Base-by-base conservation (phyloP, 2,329 filamentous ascomycete genomes). In the Pyrenophora seminiperda region DNA sequence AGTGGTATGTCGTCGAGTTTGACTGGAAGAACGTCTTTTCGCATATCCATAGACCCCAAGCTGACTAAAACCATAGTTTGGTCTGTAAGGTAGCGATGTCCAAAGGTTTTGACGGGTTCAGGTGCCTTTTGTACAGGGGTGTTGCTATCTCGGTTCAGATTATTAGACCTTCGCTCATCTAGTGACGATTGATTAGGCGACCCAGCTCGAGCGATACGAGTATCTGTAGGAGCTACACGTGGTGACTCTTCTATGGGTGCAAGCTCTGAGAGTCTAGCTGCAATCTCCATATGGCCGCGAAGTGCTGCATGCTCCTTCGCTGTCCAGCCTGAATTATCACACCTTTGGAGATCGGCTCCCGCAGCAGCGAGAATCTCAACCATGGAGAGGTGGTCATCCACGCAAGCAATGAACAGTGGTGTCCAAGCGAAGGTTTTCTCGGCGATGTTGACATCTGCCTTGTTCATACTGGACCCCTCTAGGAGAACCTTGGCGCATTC, bases 361-460 rank as follows among this genome's bases (percentile, higher is more conserved):
- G 88, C 87, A 40, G 87, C 83, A 32, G 96, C 82, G 4, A 99
- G 79, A 18, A 94, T 78, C 65, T 91, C 82, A 0, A 89, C 89
- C 32, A 96, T 84, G 0, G 81, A 75, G 9, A 91, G 73, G 58
- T 91, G 88, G 0, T 93, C 93, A 66, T 99, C 92, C 2, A 97
- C 93, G 45, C 89, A 90, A 7, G 93, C 90, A 57, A 96, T 88
- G 67, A 96, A 94, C 10, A 99, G 78, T n/a, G 94, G 90, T 1
- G 94, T 97, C 93, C 94, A 99, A 3, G 88, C 85, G 67, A 95
- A 97, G 0, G 88, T 88, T 45, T 88, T 89, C 68, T 99, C 94
- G 0, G 82, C 76, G 29, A 95, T 76, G 62, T 96, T 88, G 0
- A 91, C 77, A 54, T 97, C 77, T 0, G 87, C 86, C 65, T 87